Percentiles rank a stretch among this genome's conserved stretches.
Conservation (phyloP, 306 rosid species). For the Prunus armeniaca region DNA sequence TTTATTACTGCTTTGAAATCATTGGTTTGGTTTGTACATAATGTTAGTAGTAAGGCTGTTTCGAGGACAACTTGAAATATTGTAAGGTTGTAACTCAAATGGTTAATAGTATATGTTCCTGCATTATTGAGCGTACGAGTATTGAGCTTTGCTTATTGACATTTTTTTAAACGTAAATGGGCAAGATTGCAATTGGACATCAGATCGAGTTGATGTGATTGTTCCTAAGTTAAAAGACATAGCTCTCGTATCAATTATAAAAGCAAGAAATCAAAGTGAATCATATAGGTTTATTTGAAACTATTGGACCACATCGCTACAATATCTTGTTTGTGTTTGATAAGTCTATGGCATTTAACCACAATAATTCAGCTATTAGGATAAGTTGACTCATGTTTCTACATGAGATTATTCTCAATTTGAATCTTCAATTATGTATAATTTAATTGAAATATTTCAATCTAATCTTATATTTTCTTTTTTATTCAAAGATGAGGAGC, state of each 20-base stretch:
- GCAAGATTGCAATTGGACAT: neutral
- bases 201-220: conserved; percentile 5
- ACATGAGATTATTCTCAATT: neutral
- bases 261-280: neutral
- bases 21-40: neutral
- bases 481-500: neutral
- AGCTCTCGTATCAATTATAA: neutral
- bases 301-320: neutral
- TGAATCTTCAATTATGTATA: neutral
- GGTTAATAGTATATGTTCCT: too few species aligned
- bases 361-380: neutral
- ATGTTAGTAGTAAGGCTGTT: too few species aligned
- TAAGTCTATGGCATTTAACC: neutral
- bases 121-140: too few species aligned
- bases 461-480: too few species aligned
- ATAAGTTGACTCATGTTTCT: neutral
- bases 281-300: neutral
- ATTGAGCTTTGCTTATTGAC: neutral
- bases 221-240: neutral
- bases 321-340: neutral
- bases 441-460: neutral
- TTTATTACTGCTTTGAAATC: neutral
- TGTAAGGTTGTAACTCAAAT: too few species aligned
- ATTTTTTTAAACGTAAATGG: neutral
- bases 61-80: too few species aligned